Percentiles rank a stretch among this genome's conserved stretches.
Conservation (phyloP, 768 basidiomycete genomes). For the Collybia mongolica region DNA sequence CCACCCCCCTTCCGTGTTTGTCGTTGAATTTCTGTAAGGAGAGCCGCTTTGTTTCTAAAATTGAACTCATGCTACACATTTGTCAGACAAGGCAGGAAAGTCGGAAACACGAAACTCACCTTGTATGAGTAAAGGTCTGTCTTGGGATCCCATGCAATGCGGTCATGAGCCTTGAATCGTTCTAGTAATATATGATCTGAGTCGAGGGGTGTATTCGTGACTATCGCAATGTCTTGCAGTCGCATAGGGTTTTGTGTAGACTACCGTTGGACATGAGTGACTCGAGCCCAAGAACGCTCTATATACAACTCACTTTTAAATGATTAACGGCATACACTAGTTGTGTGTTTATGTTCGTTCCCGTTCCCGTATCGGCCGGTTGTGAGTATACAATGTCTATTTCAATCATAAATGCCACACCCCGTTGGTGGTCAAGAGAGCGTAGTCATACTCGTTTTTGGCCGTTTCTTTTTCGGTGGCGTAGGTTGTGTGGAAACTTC, state of each 20-base stretch:
- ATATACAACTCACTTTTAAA: conserved; percentile 58
- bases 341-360: conserved; percentile 83
- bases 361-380: conserved; percentile 82
- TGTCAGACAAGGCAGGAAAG: conserved; percentile 2
- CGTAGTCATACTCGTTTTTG: conserved; percentile 57
- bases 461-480: conserved; percentile 55
- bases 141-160: conserved; percentile 76
- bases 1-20: conserved; percentile 84
- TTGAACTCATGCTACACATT: conserved; percentile 76
- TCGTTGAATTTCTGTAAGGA: conserved; percentile 84
- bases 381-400: conserved; percentile 82
- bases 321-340: conserved; percentile 81
- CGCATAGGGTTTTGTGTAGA: conserved; percentile 79
- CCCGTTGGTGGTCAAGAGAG: conserved; percentile 9
- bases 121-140: conserved; percentile 87
- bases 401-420: conserved; percentile 11
- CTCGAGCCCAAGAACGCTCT: conserved; percentile 3
- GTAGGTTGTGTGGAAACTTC: conserved; percentile 25
- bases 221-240: conserved; percentile 82
- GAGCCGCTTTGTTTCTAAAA: conserved; percentile 79
- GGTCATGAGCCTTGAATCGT: conserved; percentile 80
- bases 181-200: conserved; percentile 70
- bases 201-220: conserved; percentile 75
- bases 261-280: conserved; percentile 26
- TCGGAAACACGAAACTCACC: conserved; percentile 38